Evolutionary conservation across 768 basidiomycete genomes (phyloP), one percentile per base, ranked within the genome.

Genomic region (Gloeophyllum trabeum): DNA sequence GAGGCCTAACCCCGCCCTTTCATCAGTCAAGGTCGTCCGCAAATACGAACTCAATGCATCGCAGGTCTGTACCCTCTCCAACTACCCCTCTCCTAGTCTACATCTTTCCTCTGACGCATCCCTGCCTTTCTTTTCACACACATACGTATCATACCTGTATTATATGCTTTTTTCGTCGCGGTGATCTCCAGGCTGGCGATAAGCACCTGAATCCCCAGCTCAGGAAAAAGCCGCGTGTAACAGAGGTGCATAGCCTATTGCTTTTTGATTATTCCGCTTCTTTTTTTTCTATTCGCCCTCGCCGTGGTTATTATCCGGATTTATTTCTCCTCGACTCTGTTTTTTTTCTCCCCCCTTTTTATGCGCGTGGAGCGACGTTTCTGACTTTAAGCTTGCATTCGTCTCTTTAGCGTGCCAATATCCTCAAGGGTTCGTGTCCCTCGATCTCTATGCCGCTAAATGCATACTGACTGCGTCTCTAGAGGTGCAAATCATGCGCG

Each of bases 401-500:
- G 42, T 46, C 43, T 21, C 52, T 44, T 45, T 61, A 99, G 96
- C 88, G 96, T 48, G 79, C 94, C 48, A 98, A 98, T 60, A 96
- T 98, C 48, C 76, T 98, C 53, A 99, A 99, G 75, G 87, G 87
- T 78, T 43, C 38, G 64, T 54, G 24, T 13, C 12, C 20, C 13
- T 37, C 7, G 20, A 37, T 7, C 10, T 10, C 36, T n/a, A n/a
- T n/a, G 20, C 7, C 36, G 36, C 20, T 37, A 7, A 37, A 7
- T 7, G 36, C 36, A 13, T 37, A 7, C 12, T 37, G 7, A 13
- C 20, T 10, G 7, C 10, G 7, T 37, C 28, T 30, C 4, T 58
- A 90, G 96, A 99, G 80, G 96, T 99, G 10, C 92, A 96, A 63
- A 98, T 99, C 55, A 99, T 99, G 94, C 86, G 93, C 25, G 88